These are phyloP conservation scores for Mycena sanguinolenta DNA, from an alignment of 768 basidiomycete genomes.

Conservation along the genomic window DNA sequence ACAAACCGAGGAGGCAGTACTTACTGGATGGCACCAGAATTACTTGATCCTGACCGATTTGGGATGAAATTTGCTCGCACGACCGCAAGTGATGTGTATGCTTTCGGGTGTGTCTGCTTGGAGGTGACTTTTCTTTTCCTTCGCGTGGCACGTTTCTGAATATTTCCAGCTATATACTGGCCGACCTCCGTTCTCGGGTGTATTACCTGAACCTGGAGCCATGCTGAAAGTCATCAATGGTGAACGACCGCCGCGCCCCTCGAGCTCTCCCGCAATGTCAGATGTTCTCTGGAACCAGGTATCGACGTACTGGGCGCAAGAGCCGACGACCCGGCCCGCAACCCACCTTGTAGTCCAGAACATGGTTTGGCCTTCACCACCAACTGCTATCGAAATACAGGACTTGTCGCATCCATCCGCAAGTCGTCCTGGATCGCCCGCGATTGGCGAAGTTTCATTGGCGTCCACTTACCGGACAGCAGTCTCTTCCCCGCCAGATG, in stretches of 20 bases:
- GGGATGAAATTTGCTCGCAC: constrained; percentile 3
- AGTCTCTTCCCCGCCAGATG: no score
- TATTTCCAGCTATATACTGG: constrained; percentile 9
- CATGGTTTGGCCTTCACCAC: not conserved
- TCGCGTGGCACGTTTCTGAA: not conserved
- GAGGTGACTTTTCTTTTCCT: constrained; percentile 2
- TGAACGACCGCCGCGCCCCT: constrained; percentile 4
- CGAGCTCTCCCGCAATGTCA: not conserved
- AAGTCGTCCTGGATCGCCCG: no score
- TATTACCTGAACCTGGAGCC: not conserved
- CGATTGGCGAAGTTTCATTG: no score
- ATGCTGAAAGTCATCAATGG: constrained; percentile 14
- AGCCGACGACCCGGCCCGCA: not conserved
- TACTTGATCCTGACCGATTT: not conserved
- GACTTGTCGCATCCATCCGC: no score
- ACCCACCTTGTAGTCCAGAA: not conserved
- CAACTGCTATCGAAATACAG: not conserved
- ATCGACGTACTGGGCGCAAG: not conserved
- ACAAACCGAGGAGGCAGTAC: not conserved
- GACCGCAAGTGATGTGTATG: constrained; percentile 25
- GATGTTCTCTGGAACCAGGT: not conserved
- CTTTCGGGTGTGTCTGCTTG: constrained; percentile 25
- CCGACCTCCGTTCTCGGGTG: not conserved
- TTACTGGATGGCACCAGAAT: not conserved
- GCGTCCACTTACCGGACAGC: no score